Evolutionary conservation across 306 rosid genomes (phyloP), one percentile per base, ranked within the genome.

Genomic region (Malus sieversii): DNA sequence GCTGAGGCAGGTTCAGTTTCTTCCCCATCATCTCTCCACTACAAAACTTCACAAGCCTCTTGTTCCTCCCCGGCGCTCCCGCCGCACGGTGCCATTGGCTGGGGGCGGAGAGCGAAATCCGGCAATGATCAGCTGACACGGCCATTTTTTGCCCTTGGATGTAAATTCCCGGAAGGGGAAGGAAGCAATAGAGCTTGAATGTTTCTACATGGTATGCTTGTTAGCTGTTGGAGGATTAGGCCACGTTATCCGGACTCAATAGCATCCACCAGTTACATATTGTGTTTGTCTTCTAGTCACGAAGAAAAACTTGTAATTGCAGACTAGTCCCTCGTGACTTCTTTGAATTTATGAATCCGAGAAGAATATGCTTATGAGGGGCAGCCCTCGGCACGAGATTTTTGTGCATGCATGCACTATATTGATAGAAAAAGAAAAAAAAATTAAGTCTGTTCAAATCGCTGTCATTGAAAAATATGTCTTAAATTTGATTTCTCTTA

Each of bases 21-120:
- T 71, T 83, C 75, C 91, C 91, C 91, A 81, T 85, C 51, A 85
- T 30, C 48, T 87, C 87, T 20, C 85, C 88, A 29, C 83, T 74
- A 25, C 85, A 40, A 57, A 82, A 85, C 78, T 81, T 81, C 19
- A 82, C 81, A 19, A 52, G 64, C 60, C 77, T 76, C 77, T 62
- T 80, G 18, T 57, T 83, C 82, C 84, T 72, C 73, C 86, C 69
- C 0, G 57, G 76, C 52, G 70, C 33, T 8, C 76, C 66, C 4
- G 80, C 66, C 0, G 59, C 48, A 0, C 84, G 66, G 10, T 62
- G 75, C 22, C 79, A 42, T 52, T 78, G 84, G 70, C 53, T 68
- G 48, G 91, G 63, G 0, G 73, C 40, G 0, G 82, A 75, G 66
- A 77, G 79, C 22, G 84, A 77, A 66, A 87, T 81, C 84, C 81